Percentiles rank a stretch among this genome's conserved stretches.
These are phyloP conservation scores for Testicularia cyperi DNA, from an alignment of 1,284 basidiomycete genomes.

Conservation along the genomic window DNA sequence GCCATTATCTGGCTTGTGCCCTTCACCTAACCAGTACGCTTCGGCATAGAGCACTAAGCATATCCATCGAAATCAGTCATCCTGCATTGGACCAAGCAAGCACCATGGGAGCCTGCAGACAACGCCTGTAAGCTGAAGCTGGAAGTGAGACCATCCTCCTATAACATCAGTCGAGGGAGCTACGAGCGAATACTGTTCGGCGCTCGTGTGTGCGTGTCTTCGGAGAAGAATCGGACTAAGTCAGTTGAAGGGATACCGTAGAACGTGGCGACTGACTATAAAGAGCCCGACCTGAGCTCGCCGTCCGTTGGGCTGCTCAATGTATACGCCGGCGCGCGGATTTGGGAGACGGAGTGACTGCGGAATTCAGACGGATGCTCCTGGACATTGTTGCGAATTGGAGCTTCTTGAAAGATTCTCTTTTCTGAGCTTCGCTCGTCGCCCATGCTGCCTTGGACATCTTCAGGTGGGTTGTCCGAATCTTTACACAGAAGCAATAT, in stretches of 20 bases:
- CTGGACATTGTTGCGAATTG: slow-evolving; percentile 53
- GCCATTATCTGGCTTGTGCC: slow-evolving; percentile 8
- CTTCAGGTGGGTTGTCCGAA: slow-evolving; percentile 16
- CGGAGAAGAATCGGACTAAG: too few relatives aligned
- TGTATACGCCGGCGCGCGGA: slow-evolving; percentile 7
- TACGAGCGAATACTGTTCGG: too few relatives aligned
- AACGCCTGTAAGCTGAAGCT: not conserved
- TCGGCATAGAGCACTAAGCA: too few relatives aligned
- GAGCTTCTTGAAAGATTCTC: slow-evolving; percentile 31
- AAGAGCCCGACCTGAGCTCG: slow-evolving; percentile 8
- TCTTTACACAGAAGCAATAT: too few relatives aligned
- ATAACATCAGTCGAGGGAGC: too few relatives aligned
- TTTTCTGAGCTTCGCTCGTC: slow-evolving; percentile 38
- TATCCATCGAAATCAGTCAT: too few relatives aligned
- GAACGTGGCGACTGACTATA: not conserved
- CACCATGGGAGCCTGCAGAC: too few relatives aligned
- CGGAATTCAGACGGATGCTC: slow-evolving; percentile 38
- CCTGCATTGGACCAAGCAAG: too few relatives aligned
- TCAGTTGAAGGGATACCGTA: too few relatives aligned
- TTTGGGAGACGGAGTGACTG: slow-evolving; percentile 23
- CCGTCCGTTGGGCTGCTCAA: slow-evolving; percentile 19
- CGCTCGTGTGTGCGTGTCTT: too few relatives aligned
- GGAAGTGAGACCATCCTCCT: too few relatives aligned
- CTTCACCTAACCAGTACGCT: not conserved
- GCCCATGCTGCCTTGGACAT: slow-evolving; percentile 30